phyloP scores from a whole-genome alignment of 345 rosid species.

The Boechera retrofracta region DNA sequence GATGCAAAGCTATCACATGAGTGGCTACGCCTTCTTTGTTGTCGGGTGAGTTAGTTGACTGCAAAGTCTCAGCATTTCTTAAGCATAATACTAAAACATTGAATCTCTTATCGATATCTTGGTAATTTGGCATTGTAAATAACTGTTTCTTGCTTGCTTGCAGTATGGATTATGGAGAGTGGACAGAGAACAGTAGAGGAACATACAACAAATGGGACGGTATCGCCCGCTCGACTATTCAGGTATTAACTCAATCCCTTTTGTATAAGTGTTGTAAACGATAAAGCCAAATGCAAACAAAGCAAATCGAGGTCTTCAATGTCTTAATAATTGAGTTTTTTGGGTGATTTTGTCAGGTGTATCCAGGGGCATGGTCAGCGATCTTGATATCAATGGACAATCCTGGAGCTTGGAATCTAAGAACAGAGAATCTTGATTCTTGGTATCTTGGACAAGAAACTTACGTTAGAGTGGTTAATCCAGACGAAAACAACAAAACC shows the following conservation, averaged over 20 bases:
- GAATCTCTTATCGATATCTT: not conserved
- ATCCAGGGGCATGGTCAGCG: constrained; percentile 98
- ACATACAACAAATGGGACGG: constrained; percentile 99
- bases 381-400: constrained; percentile 92
- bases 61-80: constrained; percentile 11
- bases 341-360: constrained; percentile 59
- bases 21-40: constrained; percentile 93
- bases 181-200: constrained; percentile 97
- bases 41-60: constrained; percentile 66
- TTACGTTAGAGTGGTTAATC: constrained; percentile 85
- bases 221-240: constrained; percentile 85
- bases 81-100: not conserved
- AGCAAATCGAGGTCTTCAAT: not conserved
- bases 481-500: constrained; percentile 89
- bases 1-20: constrained; percentile 91
- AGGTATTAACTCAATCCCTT: constrained; percentile 53
- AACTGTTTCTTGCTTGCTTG: constrained; percentile 34
- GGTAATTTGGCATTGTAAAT: not conserved
- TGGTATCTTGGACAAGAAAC: constrained; percentile 99
- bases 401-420: constrained; percentile 94
- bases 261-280: not conserved
- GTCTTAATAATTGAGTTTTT: not conserved
- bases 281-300: too few species aligned
- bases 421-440: constrained; percentile 95
- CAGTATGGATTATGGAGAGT: constrained; percentile 98